Evolutionary conservation across 495 filamentous ascomycete species (phyloP), one percentile per base, ranked within the genome.

Genomic region (Tirmania nivea): DNA sequence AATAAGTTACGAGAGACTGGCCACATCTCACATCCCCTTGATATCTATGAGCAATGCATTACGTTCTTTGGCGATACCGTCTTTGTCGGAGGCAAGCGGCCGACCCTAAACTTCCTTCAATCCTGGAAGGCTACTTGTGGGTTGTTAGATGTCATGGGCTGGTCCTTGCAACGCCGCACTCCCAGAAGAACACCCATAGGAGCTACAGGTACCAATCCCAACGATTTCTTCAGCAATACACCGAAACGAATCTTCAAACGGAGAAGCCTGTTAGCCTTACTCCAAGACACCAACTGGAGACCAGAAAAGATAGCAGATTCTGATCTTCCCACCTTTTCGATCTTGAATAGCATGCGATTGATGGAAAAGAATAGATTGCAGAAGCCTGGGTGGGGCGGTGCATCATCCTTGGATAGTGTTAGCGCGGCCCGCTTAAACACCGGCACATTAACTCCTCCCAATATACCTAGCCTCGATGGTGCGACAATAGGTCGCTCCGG

Each of bases 1-100:
- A 73, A 72, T 59, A 69, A 72, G 61, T 60, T 72, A n/a, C 59
- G 67, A 1, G 53, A 67, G 52, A 67, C 62, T 51, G 67, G 65
- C 8, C 69, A 68, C 48, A 64, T 69, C 50, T 54, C 55, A 3
- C 17, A 65, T 49, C 62, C 61, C 2, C 35, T 69, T 25, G 57
- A 21, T 10, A 12, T 58, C 1, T 56, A 51, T 14, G 56, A 52
- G 10, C 21, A 48, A 10, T 42, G 54, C 9, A 21, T 55, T 12
- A 19, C 48, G 31, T 35, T 58, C 35, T 58, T 56, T n/a, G 39
- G 53, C 9, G 34, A 52, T 14, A 49, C 55, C 25, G 53, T 58
- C 25, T 58, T 58, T 35, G 39, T 47, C 14, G 49, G 51, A 5
- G 56, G 53, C 1, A 55, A 47, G n/a, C 39, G 48, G 35, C 56